phyloP scores from a whole-genome alignment of 176 grass and related monocot genomes.

The Carex cristatella region DNA sequence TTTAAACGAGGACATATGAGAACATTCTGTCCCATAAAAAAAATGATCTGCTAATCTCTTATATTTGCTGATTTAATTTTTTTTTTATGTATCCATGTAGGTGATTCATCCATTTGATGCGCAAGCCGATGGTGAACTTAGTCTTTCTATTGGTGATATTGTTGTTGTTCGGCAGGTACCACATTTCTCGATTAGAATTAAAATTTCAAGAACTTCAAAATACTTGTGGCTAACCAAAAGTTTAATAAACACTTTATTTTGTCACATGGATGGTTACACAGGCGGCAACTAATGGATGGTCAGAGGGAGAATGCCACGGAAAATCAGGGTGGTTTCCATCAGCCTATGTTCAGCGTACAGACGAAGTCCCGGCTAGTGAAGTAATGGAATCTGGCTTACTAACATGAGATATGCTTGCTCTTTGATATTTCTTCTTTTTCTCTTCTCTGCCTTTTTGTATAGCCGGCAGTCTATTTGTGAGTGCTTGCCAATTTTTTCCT shows the following conservation, averaged over 20 bases:
- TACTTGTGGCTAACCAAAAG: not conserved
- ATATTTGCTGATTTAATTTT: not conserved
- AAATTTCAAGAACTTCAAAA: slow-evolving; percentile 1
- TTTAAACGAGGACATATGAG: not conserved
- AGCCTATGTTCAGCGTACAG: slow-evolving; percentile 69
- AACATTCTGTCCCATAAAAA: not conserved
- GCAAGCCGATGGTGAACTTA: slow-evolving; percentile 82
- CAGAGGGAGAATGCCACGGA: slow-evolving; percentile 86
- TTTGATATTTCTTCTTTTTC: slow-evolving; percentile 32
- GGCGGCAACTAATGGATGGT: slow-evolving; percentile 81
- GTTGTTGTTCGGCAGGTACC: slow-evolving; percentile 85
- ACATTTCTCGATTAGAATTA: slow-evolving; percentile 21
- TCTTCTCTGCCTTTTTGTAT: slow-evolving; percentile 33
- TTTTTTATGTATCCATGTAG: slow-evolving; percentile 32
- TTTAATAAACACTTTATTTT: slow-evolving; percentile 14
- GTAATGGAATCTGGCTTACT: slow-evolving; percentile 53
- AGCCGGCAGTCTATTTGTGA: slow-evolving; percentile 23
- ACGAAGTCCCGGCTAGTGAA: slow-evolving; percentile 74
- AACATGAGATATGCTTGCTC: slow-evolving; percentile 15
- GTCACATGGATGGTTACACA: slow-evolving; percentile 28
- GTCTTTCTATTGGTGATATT: slow-evolving; percentile 70
- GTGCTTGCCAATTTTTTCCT: slow-evolving; percentile 2
- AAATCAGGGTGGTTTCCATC: slow-evolving; percentile 98
- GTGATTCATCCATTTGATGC: slow-evolving; percentile 91
- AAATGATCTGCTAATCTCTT: not conserved